Evolutionary conservation across 169 alveolate species (phyloP), one percentile per base, ranked within the genome.

Genomic region (Eimeria acervulina): DNA sequence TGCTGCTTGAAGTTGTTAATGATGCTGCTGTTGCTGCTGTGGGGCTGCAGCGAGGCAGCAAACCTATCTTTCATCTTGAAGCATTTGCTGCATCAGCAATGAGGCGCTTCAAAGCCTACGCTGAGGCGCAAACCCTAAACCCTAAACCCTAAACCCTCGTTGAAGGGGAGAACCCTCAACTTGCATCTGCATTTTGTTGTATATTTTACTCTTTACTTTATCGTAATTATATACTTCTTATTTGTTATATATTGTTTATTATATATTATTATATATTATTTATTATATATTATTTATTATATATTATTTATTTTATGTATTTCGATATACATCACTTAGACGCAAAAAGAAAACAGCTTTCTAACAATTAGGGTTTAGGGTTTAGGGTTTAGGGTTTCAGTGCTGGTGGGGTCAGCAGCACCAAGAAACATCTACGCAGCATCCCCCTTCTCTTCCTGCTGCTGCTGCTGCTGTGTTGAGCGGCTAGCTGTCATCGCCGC

Each of bases 31-130:
- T 8, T 66, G 76, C 76, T 66, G 95, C 88, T 23, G 85, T 31
- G 7, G 85, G 85, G 51, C 70, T 97, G 97, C 95, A 96, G 84
- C 91, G 93, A 66, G 98, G 98, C 51, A 95, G 97, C 23, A 97
- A 97, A 61, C 98, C 97, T 4, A 97, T 97, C 21, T 97, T 98
- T 97, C 98, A 97, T 94, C 91, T 97, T 38, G 98, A 97, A 92
- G 98, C 76, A 19, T 66, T 66, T 28, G 76, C 76, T 66, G 76
- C 76, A 1, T 23, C 76, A 19, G 76, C 33, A 19, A 23, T 28
- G 28, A 66, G 76, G 36, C 13, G 59, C 61, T 40, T 90, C 12
- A 63, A 90, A 31, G 85, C 85, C 0, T 74, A 28, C 5, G 40
- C 52, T 7, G 85, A 74, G 21, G 85, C 85, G 19, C 78, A 66